Base-by-base conservation (phyloP, 2,329 filamentous ascomycete genomes). In the Pseudocercospora cruenta region DNA sequence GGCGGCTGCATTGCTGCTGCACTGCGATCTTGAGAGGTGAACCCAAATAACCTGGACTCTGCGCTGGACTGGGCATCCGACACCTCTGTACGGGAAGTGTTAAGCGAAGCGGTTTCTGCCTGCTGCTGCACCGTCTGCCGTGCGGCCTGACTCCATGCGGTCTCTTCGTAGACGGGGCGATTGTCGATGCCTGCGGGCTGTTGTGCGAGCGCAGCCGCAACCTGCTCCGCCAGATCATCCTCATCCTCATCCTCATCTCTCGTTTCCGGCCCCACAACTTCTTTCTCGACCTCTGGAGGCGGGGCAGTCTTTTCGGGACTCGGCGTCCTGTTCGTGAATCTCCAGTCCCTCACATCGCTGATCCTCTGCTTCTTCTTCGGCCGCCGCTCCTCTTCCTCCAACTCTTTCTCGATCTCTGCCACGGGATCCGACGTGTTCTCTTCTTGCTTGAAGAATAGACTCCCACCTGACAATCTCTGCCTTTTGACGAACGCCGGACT, bases 401-500 rank as follows among this genome's bases (percentile, higher is more conserved):
- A 84, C 1, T 86, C 86, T 76, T 91, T 88, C 26, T 91, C 90
- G 2, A 67, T 58, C 66, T 92, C 89, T 14, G 75, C 77, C 60
- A 94, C 90, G 3, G 88, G 86, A 72, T 93, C 89, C 69, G 91
- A 87, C 59, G 90, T 87, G 0, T 90, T 79, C 0, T 88, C 87
- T 1, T 89, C 89, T 24, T 10, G 16, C 22, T 58, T 19, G 55
- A 58, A 58, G 31, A 58, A 58, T 3, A 58, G 55, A 39, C 55
- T 8, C 21, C 55, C 55, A 63, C 90, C 90, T 0, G 91, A 93
- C 3, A 90, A 81, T 63, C 90, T 84, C 14, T 87, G 85, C 9
- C 90, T 85, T 76, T 91, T 94, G 21, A 92, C 80, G 71, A 96
- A 96, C 0, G 92, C 91, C 0, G 93, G 93, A 2, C 93, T 96